Base-by-base conservation (phyloP, 371 early-diverging fungal species). In the Mortierella sp. region DNA sequence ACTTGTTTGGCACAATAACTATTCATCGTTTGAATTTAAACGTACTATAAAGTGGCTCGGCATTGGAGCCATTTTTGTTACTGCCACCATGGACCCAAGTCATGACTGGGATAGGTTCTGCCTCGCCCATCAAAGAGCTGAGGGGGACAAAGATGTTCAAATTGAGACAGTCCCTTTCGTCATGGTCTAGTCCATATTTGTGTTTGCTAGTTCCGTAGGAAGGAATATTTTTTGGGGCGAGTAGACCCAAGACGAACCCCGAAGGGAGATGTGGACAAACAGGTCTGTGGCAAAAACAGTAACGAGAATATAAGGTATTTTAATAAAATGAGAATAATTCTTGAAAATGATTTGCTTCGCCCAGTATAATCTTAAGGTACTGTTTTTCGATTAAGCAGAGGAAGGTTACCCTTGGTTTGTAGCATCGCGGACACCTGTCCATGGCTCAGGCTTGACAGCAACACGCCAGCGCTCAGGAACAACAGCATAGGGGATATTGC, bases 61-160 rank as follows among this genome's bases (percentile, higher is more conserved):
- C 62, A 40, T 74, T 76, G 13, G 55, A 47, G 13, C 81, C 81
- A 38, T 53, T 53, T 24, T 58, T 62, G 15, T 70, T 48, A 3
- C 67, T 74, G 36, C 77, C 81, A 6, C 82, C 82, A 58, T 77
- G 67, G 40, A 84, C 70, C 77, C 72, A 77, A 3, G 70, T 52
- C 65, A 77, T 60, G 47, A 77, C 77, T 11, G 77, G 77, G 21
- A 72, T 22, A 15, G 67, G 60, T 22, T 61, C 50, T 0, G 58
- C 58, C 5, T 45, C 59, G 11, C 19, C 33, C 63, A 15, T 67
- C 24, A 21, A 77, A 68, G 8, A 58, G 55, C 40, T 47, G 32
- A 71, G 63, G 19, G 84, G 84, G 13, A 77, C 74, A 76, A 61
- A 68, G 5, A 84, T 74, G 59, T 84, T 81, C 19, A 83, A 53